Base-by-base conservation (phyloP, 1,284 basidiomycete genomes). In the Phenoliferia sp. region DNA sequence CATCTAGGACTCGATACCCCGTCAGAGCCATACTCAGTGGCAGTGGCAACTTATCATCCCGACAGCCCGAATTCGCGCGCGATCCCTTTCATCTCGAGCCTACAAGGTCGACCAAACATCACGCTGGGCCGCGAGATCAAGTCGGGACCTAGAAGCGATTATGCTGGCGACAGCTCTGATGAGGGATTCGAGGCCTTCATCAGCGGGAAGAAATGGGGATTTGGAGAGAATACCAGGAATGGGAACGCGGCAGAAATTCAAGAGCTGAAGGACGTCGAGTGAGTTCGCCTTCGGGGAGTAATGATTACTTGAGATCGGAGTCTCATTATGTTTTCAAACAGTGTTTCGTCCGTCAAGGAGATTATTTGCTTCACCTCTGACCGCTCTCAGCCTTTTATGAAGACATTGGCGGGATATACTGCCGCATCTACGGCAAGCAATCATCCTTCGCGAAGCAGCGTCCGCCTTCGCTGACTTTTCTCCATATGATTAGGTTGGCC, bases 311-410 rank as follows among this genome's bases (percentile, higher is more conserved):
- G 34, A 26, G 2, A 34, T 7, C n/a, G 3, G 0, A 26, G 34
- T n/a, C 57, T 50, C 39, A 58, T 28, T 15, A 3, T 32, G 17
- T 17, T 19, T 12, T 22, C 26, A 3, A 1, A 12, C 64, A 71
- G 69, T 12, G 36, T 64, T 1, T 5, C 34, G 12, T 7, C 58
- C 26, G 63, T 73, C 57, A 62, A 60, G 19, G 62, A 73, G 36
- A 34, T 73, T 50, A 55, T 73, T 10, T 67, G 50, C 62, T 63
- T 73, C 62, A 64, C 71, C 4, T 66, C 71, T 5, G 71, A 73
- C 50, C 63, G 71, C 4, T 52, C 59, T 1, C 63, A 67, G 36
- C 69, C 71, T 1, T 67, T 73, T 63, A 57, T 73, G 15, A 44
- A 57, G 17, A 63, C 67, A 1, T 50, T 71, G 3, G 57, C 66